Evolutionary conservation across 2,329 filamentous ascomycete genomes (phyloP), one percentile per base, ranked within the genome.

Genomic region (Thelonectria olida): DNA sequence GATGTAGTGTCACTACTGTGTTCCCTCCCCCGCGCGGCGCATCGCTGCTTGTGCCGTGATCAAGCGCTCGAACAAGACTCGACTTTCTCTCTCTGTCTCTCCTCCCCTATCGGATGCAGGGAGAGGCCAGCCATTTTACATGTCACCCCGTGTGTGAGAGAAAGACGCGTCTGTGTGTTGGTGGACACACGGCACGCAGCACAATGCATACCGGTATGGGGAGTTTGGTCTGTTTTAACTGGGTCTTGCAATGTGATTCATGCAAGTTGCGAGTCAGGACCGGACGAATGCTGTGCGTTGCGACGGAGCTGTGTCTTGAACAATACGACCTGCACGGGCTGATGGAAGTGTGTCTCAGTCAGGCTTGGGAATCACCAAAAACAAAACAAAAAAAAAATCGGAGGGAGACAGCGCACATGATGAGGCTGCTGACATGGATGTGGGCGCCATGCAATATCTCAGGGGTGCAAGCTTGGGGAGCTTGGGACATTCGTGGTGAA

Each of bases 251-350:
- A 58, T 61, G 65, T 68, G 68, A 71, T 71, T 68, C 67, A 69
- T 71, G 68, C 68, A 69, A 19, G 59, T 53, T 67, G 68, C 65
- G 68, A 71, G 65, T 71, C 68, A 64, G 54, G 54, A 36, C 41
- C 41, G 41, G 23, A 58, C 42, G 52, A 28, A 56, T 28, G 25
- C 31, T 39, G 53, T 41, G 34, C 25, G 22, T 15, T 34, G 19
- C 22, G 41, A n/a, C n/a, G n/a, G n/a, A n/a, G n/a, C n/a, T n/a
- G n/a, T n/a, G n/a, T 54, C 22, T 36, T 19, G 19, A 44, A 47
- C 10, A 45, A 51, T 41, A 28, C 31, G 31, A 34, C 31, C 7
- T 15, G 28, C 28, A 49, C 47, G 39, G 31, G 23, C 57, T 51
- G 41, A 42, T 53, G 52, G 31, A 52, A 34, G 53, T 57, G 44